A percentile compares a stretch with the other conserved stretches of the same genome.
Evolutionary conservation across 2,329 filamentous ascomycete genomes (phyloP).

Genomic region (Cordyceps sp.): DNA sequence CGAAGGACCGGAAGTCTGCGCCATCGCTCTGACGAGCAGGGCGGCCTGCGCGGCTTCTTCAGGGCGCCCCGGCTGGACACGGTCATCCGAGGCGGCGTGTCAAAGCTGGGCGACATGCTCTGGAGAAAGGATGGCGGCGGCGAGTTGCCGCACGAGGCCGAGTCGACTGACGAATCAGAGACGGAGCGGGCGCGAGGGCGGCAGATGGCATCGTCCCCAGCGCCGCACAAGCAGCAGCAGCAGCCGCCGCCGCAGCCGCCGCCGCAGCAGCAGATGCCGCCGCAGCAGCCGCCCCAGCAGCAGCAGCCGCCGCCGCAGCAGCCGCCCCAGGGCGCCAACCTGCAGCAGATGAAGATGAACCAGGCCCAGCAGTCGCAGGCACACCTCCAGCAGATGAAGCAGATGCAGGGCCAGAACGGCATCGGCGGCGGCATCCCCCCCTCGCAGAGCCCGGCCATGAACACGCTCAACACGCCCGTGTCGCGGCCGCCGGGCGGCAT

Average conservation of each 20-base stretch:
- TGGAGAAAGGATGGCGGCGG: conserved; percentile 32
- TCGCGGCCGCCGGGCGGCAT: conserved; percentile 26
- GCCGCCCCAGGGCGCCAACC: not conserved
- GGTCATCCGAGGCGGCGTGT: conserved; percentile 44
- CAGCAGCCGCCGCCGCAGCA: conserved; percentile 8
- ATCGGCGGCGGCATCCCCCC: conserved; percentile 30
- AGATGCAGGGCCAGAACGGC: conserved; percentile 38
- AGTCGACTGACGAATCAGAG: conserved; percentile 33
- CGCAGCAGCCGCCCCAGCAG: conserved; percentile 11
- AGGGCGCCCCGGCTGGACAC: conserved; percentile 62
- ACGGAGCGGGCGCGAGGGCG: conserved; percentile 23
- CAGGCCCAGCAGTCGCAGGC: conserved; percentile 18
- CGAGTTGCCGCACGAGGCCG: conserved; percentile 18
- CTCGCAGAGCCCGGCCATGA: conserved; percentile 43
- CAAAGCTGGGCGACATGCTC: conserved; percentile 37
- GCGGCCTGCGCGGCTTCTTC: conserved; percentile 47
- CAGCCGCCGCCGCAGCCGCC: conserved; percentile 17
- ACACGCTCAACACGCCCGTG: conserved; percentile 36
- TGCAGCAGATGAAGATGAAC: conserved; percentile 19
- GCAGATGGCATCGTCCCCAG: conserved; percentile 15
- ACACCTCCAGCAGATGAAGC: conserved; percentile 25
- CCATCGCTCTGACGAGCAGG: conserved; percentile 16
- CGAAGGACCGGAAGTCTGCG: conserved; percentile 32
- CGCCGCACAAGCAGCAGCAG: conserved; percentile 24
- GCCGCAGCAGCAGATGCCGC: conserved; percentile 8